These are phyloP conservation scores for Neodidymelliopsis sp. DNA, from an alignment of 2,329 filamentous ascomycete species.

Conservation along the genomic window DNA sequence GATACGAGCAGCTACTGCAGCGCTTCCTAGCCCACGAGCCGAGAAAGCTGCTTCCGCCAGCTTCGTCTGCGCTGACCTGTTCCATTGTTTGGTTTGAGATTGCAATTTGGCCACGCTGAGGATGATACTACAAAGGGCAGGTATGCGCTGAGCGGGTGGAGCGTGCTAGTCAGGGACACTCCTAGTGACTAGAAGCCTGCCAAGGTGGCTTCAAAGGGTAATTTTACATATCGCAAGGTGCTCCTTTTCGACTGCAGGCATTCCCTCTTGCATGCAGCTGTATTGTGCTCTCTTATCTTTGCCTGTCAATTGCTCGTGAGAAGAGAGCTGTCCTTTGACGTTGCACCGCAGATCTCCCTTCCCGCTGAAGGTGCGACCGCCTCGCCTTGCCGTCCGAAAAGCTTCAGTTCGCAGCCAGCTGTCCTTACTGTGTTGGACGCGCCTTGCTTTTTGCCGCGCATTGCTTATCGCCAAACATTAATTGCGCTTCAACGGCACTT, in stretches of 20 bases:
- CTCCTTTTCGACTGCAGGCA: constrained; percentile 32
- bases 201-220: constrained; percentile 22
- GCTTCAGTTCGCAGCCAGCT: constrained; percentile 35
- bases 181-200: constrained; percentile 27
- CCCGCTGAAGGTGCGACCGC: constrained; percentile 28
- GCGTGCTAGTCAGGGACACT: constrained; percentile 17
- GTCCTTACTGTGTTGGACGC: constrained; percentile 29
- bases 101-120: constrained; percentile 6
- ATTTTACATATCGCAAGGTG: constrained; percentile 29
- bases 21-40: neutral
- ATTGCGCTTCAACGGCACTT: constrained; percentile 10
- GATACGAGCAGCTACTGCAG: constrained; percentile 3
- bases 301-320: constrained; percentile 19
- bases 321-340: constrained; percentile 23
- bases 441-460: constrained; percentile 28
- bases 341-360: constrained; percentile 31
- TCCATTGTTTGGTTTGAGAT: constrained; percentile 1
- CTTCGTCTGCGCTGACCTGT: neutral
- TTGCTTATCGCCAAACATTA: constrained; percentile 17
- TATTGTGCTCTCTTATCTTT: constrained; percentile 15
- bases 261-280: constrained; percentile 20
- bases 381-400: constrained; percentile 28
- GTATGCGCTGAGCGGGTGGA: constrained; percentile 6
- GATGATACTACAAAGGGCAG: constrained; percentile 10
- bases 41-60: neutral